phyloP scores from a whole-genome alignment of 768 basidiomycete genomes.

The Cyclocybe aegerita region DNA sequence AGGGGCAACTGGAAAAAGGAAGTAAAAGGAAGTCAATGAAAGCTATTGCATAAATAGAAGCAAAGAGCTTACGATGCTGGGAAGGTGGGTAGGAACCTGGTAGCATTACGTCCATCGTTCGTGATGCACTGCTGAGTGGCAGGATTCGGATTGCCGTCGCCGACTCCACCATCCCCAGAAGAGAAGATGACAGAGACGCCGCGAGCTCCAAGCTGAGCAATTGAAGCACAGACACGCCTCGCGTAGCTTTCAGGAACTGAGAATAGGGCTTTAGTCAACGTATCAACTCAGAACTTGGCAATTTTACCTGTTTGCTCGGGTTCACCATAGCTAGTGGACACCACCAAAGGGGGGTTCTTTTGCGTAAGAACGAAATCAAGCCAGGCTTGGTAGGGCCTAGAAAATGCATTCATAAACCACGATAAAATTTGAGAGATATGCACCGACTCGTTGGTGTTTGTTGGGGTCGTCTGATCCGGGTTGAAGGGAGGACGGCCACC shows the following conservation, averaged over 20 bases:
- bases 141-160: slow-evolving; percentile 57
- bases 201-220: slow-evolving; percentile 68
- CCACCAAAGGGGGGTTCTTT: slow-evolving; percentile 50
- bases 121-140: slow-evolving; percentile 52
- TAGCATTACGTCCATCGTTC: slow-evolving; percentile 56
- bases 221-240: slow-evolving; percentile 52
- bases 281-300: background rate
- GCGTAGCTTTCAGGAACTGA: slow-evolving; percentile 61
- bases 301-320: slow-evolving; percentile 64
- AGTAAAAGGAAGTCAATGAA: background rate
- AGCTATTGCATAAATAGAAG: background rate
- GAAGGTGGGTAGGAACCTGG: slow-evolving; percentile 57
- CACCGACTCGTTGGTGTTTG: slow-evolving; percentile 37
- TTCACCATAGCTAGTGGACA: slow-evolving; percentile 75
- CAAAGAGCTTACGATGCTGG: slow-evolving; percentile 47
- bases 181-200: slow-evolving; percentile 66
- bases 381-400: slow-evolving; percentile 47
- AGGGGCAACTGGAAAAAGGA: slow-evolving; percentile 45
- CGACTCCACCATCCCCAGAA: slow-evolving; percentile 70
- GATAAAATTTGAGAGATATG: background rate
- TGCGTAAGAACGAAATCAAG: slow-evolving; percentile 54
- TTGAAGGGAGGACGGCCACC: slow-evolving; percentile 60
- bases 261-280: slow-evolving; percentile 1
- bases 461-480: slow-evolving; percentile 40
- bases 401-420: background rate